Base-by-base conservation (phyloP, 805 yeast species). In the Saccharomycopsis amapae region DNA sequence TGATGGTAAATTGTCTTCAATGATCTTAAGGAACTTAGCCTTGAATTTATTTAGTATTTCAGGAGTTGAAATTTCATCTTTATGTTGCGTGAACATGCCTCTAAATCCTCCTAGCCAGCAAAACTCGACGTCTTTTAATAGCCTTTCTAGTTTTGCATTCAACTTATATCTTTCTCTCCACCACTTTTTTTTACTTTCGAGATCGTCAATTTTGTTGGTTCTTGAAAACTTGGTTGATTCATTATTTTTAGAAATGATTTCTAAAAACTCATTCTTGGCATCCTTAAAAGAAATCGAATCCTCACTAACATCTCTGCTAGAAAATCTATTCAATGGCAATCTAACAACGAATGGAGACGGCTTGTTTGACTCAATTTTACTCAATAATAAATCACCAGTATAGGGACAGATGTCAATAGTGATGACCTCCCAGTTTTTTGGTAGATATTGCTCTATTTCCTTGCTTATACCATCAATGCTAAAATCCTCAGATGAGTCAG, bases 81-180 rank as follows among this genome's bases (percentile, higher is more conserved):
- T 54, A 6, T 51, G 51, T 1, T 65, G 63, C 34, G 67, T 63
- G 57, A 89, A 81, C 2, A 86, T 57, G 0, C 88, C 80, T 43
- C 64, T 64, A 53, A 87, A 84, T 0, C 90, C 94, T 12, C 90
- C 87, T 31, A 90, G 64, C 89, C 96, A 85, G 45, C 66, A 64
- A 19, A 60, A 59, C 45, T 86, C 90, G 6, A 85, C 71, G 26
- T 66, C 66, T 1, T 59, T 55, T n/a, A 90, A 58, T n/a, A 88
- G 60, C 1, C 60, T 61, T 33, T 71, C 60, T 43, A 90, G 57
- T 39, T 71, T 61, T 7, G 65, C 59, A 59, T 90, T 96, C 15
- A 88, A 64, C 0, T 61, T 62, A 45, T 75, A 76, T 40, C 97
- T 65, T 24, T 66, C 64, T 34, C 70, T 69, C 95, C 97, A 93